These are phyloP conservation scores for Alternaria longipes DNA, from an alignment of 2,329 filamentous ascomycete genomes.

Conservation along the genomic window DNA sequence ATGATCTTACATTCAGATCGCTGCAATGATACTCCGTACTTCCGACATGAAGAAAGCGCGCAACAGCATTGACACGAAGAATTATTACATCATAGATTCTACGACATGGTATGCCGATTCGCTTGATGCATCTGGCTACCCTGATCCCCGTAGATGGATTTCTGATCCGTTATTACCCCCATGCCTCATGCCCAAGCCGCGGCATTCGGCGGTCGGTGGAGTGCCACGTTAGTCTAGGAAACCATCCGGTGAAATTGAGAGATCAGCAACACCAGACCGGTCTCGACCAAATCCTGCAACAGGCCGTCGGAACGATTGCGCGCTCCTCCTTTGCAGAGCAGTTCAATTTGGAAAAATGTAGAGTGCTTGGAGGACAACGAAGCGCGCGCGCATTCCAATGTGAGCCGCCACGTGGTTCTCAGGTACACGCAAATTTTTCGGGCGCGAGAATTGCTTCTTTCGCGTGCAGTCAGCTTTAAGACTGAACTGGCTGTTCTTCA, in stretches of 20 bases:
- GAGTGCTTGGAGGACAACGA: slow-evolving; percentile 1
- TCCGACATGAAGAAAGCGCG: not conserved
- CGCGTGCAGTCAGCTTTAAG: slow-evolving; percentile 14
- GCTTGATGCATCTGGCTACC: not conserved
- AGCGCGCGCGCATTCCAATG: not conserved
- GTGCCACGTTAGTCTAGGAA: slow-evolving; percentile 15
- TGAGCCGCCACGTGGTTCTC: slow-evolving; percentile 12
- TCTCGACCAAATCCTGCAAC: slow-evolving; percentile 9
- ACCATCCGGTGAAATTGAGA: slow-evolving; percentile 14
- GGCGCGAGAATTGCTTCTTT: slow-evolving; percentile 4
- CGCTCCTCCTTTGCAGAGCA: slow-evolving; percentile 2
- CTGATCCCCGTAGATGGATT: not conserved
- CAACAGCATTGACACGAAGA: not conserved
- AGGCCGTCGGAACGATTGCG: slow-evolving; percentile 13
- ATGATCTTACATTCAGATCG: not conserved
- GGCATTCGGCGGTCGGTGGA: slow-evolving; percentile 10
- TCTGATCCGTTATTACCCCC: not conserved
- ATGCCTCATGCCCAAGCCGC: slow-evolving; percentile 6
- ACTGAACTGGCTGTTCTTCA: slow-evolving; percentile 35
- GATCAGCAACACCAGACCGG: slow-evolving; percentile 20
- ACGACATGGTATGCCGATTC: not conserved
- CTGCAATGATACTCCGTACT: slow-evolving; percentile 4
- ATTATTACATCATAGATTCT: slow-evolving; percentile 1
- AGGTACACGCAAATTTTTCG: slow-evolving; percentile 1
- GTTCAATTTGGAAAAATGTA: slow-evolving; percentile 20